phyloP scores from a whole-genome alignment of 768 basidiomycete species.

The Cystobasidium ongulense region DNA sequence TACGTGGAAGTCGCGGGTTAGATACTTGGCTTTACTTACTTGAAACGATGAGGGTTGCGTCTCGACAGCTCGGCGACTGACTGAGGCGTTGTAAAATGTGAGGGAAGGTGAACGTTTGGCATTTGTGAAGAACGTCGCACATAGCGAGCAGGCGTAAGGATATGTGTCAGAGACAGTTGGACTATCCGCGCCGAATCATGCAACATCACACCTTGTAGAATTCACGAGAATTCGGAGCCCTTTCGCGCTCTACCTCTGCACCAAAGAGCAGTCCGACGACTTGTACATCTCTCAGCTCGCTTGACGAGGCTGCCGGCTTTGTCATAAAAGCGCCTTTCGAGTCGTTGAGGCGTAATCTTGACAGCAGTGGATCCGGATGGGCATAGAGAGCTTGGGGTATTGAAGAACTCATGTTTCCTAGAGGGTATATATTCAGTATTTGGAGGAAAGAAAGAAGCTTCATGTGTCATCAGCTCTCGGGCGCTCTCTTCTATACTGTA shows the following conservation, averaged over 20 bases:
- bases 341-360: conserved; percentile 5
- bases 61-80: neutral
- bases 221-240: neutral
- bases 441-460: neutral
- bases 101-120: neutral
- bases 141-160: neutral
- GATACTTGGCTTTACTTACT: conserved; percentile 2
- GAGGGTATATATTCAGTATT: neutral
- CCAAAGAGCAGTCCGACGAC: conserved; percentile 28
- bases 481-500: neutral
- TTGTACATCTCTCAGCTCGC: conserved; percentile 22
- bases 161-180: neutral
- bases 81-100: no score
- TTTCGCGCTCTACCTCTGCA: neutral
- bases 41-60: conserved; percentile 23
- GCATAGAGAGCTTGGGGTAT: conserved; percentile 5
- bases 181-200: no score
- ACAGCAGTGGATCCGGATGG: conserved; percentile 14
- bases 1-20: no score
- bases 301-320: neutral
- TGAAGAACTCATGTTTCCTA: neutral
- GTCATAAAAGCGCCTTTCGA: neutral
- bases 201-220: conserved; percentile 21
- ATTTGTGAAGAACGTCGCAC: neutral
- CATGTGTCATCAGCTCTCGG: conserved; percentile 3